Percentiles rank a stretch among this genome's conserved stretches.
phyloP scores from a whole-genome alignment of 176 grass and related monocot genomes.

The Neostapfia colusana region DNA sequence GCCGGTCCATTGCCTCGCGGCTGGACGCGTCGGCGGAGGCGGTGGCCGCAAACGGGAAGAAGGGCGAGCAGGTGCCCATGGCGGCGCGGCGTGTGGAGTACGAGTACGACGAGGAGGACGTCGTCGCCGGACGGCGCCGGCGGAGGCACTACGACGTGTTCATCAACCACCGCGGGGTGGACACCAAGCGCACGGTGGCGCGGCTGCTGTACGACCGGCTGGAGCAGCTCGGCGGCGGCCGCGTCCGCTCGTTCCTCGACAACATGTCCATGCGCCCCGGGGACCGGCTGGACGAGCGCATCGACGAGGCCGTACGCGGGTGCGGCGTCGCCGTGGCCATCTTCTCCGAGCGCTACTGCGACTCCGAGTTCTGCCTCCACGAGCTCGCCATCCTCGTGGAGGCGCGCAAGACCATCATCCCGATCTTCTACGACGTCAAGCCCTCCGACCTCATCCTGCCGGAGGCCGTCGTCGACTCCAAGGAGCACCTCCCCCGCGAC shows the following conservation, averaged over 20 bases:
- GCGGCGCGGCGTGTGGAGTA: neutral
- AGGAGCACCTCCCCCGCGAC: neutral
- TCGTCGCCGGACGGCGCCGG: neutral
- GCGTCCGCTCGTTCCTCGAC: conserved; percentile 51
- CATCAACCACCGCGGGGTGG: conserved; percentile 79
- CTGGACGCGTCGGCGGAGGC: conserved; percentile 42
- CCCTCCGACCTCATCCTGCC: conserved; percentile 59
- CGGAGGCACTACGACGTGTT: conserved; percentile 60
- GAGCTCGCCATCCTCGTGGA: conserved; percentile 76
- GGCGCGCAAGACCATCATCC: conserved; percentile 64
- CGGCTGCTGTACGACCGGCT: conserved; percentile 54
- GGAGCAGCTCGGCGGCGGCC: neutral
- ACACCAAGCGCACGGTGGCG: conserved; percentile 75
- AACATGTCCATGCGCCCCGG: conserved; percentile 72
- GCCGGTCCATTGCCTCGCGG: conserved; percentile 12
- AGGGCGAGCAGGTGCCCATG: too few species aligned
- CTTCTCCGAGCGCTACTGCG: conserved; percentile 66
- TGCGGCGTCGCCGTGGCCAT: conserved; percentile 61
- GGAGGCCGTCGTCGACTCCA: conserved; percentile 17
- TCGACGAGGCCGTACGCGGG: conserved; percentile 40
- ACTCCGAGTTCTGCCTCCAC: conserved; percentile 60
- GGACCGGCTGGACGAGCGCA: conserved; percentile 53
- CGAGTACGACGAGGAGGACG: conserved; percentile 29
- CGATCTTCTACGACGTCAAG: conserved; percentile 79
- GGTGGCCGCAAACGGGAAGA: neutral